Percentiles rank a stretch among this genome's conserved stretches.
These are phyloP conservation scores for Thalassiosira livingstoniorum DNA, from an alignment of 352 stramenopile genomes.

Conservation along the genomic window DNA sequence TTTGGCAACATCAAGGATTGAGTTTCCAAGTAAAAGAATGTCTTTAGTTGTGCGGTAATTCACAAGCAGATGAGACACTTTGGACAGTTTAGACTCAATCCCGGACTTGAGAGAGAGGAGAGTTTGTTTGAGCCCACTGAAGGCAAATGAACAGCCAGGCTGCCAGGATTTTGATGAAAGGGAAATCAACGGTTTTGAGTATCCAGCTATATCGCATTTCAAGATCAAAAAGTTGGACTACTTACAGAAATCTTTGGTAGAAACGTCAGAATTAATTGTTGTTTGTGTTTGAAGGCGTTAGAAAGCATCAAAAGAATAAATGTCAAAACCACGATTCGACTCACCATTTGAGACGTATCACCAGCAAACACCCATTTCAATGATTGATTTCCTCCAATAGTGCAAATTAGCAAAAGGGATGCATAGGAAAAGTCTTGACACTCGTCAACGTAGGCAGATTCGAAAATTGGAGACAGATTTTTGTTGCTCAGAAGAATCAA, in stretches of 20 bases:
- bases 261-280: background rate
- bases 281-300: too few relatives aligned
- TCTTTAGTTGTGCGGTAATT: slow-evolving; percentile 62
- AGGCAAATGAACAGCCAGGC: slow-evolving; percentile 57
- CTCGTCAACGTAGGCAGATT: slow-evolving; percentile 56
- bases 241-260: slow-evolving; percentile 35
- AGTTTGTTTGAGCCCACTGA: slow-evolving; percentile 56
- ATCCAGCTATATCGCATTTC: too few relatives aligned
- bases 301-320: too few relatives aligned
- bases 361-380: slow-evolving; percentile 57
- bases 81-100: slow-evolving; percentile 41
- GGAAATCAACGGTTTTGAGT: background rate
- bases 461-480: slow-evolving; percentile 36
- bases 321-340: background rate
- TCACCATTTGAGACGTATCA: slow-evolving; percentile 58
- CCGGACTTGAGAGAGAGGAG: slow-evolving; percentile 42
- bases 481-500: slow-evolving; percentile 42
- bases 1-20: slow-evolving; percentile 43
- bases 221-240: too few relatives aligned
- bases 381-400: slow-evolving; percentile 29
- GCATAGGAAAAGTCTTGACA: slow-evolving; percentile 58
- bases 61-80: slow-evolving; percentile 53
- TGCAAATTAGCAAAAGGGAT: slow-evolving; percentile 51
- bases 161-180: slow-evolving; percentile 2
- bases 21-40: slow-evolving; percentile 49